Conservation (phyloP, 257 asterid genomes). For the Asclepias syriaca region DNA sequence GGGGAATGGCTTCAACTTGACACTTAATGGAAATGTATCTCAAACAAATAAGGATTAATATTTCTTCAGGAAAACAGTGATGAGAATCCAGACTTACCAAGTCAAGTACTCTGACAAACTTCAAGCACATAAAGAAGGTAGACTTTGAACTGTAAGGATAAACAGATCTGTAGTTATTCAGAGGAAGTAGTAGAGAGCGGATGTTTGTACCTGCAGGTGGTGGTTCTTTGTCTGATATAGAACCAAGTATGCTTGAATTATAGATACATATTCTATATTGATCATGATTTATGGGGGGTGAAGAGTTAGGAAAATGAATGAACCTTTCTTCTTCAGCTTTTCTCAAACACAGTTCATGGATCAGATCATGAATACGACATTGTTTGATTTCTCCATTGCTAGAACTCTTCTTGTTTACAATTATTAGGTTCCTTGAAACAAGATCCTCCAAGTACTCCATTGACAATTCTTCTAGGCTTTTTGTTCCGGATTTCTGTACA, state of each 20-base stretch:
- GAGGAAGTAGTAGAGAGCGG: background rate
- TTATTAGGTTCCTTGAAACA: conserved; percentile 6
- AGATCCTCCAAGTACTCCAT: conserved; percentile 15
- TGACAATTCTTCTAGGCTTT: background rate
- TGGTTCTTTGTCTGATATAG: background rate
- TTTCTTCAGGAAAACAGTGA: background rate
- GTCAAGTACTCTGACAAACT: background rate
- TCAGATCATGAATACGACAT: conserved; percentile 15
- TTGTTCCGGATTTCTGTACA: background rate
- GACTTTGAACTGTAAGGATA: background rate
- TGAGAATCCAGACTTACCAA: background rate
- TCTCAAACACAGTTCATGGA: conserved; percentile 2
- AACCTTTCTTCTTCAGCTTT: conserved; percentile 14
- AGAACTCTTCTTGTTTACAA: background rate
- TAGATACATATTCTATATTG: background rate
- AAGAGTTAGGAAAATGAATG: background rate
- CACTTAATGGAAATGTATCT: background rate
- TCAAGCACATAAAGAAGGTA: background rate
- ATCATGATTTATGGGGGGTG: background rate
- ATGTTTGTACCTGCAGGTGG: background rate
- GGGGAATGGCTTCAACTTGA: background rate
- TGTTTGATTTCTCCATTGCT: conserved; percentile 6
- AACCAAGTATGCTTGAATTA: background rate
- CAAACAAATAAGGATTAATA: background rate
- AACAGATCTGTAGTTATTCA: too few species aligned